These are phyloP conservation scores for Austroboletus festivus DNA, from an alignment of 768 basidiomycete species.

Conservation along the genomic window DNA sequence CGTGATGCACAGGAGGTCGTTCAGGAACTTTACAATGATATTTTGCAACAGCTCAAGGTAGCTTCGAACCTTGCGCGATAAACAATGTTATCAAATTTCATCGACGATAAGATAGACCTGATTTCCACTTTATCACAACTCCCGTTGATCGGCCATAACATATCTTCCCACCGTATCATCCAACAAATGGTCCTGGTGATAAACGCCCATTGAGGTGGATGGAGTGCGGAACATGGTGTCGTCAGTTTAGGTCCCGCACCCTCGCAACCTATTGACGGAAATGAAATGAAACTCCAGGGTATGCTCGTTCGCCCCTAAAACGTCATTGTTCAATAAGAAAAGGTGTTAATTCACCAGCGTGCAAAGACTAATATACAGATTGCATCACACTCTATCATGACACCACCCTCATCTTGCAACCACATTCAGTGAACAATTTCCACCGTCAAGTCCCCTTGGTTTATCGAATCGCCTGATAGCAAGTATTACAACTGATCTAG, in stretches of 20 bases:
- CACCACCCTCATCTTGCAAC: conserved; percentile 5
- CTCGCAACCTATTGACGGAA: conserved; percentile 11
- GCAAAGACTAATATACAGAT: conserved; percentile 18
- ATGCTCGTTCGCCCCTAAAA: too few relatives aligned
- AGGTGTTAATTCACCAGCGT: conserved; percentile 6
- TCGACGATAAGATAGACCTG: conserved; percentile 15
- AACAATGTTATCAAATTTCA: conserved; percentile 20
- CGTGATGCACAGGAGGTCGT: conserved; percentile 47
- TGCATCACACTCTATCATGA: conserved; percentile 15
- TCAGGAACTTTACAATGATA: conserved; percentile 49
- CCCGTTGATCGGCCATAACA: background rate
- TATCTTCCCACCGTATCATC: conserved; percentile 20
- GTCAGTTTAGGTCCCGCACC: conserved; percentile 7
- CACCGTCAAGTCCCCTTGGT: conserved; percentile 87
- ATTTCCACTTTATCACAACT: conserved; percentile 3
- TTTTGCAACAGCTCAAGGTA: conserved; percentile 33
- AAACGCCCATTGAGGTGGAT: conserved; percentile 1
- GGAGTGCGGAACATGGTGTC: conserved; percentile 9
- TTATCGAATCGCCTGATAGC: conserved; percentile 80
- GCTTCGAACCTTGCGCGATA: conserved; percentile 25
- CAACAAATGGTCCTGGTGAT: conserved; percentile 2
- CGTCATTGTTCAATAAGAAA: background rate
- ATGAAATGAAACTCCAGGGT: too few relatives aligned
- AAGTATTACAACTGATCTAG: conserved; percentile 6
- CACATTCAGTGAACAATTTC: conserved; percentile 71